phyloP scores from a whole-genome alignment of 2,329 filamentous ascomycete species.

The Nemania sp. region DNA sequence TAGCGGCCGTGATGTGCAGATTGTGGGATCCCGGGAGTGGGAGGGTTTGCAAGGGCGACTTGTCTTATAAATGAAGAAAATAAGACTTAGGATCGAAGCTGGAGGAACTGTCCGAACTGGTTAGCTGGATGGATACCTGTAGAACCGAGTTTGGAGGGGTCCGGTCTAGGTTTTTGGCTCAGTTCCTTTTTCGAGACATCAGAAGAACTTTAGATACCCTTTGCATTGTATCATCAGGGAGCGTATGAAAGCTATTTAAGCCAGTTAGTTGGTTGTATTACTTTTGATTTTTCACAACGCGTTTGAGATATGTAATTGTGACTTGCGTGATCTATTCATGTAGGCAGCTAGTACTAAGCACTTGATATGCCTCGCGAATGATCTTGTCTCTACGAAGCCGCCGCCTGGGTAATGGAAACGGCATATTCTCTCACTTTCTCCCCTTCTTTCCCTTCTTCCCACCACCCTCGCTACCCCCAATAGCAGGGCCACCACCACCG shows the following conservation, averaged over 20 bases:
- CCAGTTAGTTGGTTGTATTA: slow-evolving; percentile 26
- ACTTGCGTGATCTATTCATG: slow-evolving; percentile 10
- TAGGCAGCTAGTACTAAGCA: neutral
- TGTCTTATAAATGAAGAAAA: slow-evolving; percentile 23
- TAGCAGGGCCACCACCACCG: slow-evolving; percentile 41
- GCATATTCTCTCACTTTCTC: slow-evolving; percentile 51
- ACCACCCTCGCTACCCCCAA: slow-evolving; percentile 44
- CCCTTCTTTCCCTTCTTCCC: slow-evolving; percentile 63
- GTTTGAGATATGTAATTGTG: slow-evolving; percentile 6
- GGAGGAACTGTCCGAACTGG: slow-evolving; percentile 3
- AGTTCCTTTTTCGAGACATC: slow-evolving; percentile 16
- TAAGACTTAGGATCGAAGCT: slow-evolving; percentile 20
- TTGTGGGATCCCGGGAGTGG: slow-evolving; percentile 68
- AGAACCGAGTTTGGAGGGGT: slow-evolving; percentile 2
- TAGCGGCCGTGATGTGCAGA: slow-evolving; percentile 58
- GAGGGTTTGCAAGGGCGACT: slow-evolving; percentile 63
- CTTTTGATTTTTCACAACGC: slow-evolving; percentile 5
- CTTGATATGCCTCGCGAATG: slow-evolving; percentile 6
- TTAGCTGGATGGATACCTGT: slow-evolving; percentile 17
- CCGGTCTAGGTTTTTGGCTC: neutral
- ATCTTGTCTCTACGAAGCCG: neutral
- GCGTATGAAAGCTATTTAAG: slow-evolving; percentile 22
- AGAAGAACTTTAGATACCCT: slow-evolving; percentile 40
- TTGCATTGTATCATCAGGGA: slow-evolving; percentile 38
- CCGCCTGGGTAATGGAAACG: neutral